Evolutionary conservation across 192 early-diverging fungal genomes (phyloP), one percentile per base, ranked within the genome.

Genomic region (Pilaira anomala): DNA sequence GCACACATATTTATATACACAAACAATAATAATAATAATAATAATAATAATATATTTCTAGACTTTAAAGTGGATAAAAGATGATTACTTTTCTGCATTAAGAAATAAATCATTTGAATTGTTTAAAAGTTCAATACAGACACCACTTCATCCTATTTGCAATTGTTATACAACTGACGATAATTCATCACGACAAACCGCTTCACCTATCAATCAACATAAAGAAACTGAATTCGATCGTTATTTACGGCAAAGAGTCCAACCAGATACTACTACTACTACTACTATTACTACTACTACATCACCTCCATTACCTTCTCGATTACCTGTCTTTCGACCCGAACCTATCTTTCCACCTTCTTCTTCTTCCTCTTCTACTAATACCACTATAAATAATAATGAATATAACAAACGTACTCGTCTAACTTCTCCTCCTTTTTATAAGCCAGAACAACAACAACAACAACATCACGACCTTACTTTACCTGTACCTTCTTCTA

Each of bases 11-110:
- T 12, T 11, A n/a, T n/a, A 26, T n/a, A 26, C 42, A 26, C 5
- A 26, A 55, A 3, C 42, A 24, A 39, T 40, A 57, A 22, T 41
- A 33, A 18, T 41, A 40, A 14, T 39, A 49, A 21, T 50, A 22
- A 22, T 59, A 46, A 33, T 13, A 9, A 40, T 48, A 13, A 25
- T 16, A 41, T 26, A 18, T 46, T 22, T 13, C 6, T 49, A 67
- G 66, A 68, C 66, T 14, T 8, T 68, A 18, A 60, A 61, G 40
- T 68, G 59, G 59, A 39, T 28, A 21, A 68, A 68, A 41, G 28
- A 57, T 12, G 66, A 68, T 5, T 68, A 59, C 40, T 61, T 60
- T 19, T 21, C 29, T 22, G 66, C 66, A n/a, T 26, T 68, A 9
- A 57, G 36, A 60, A 51, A 48, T 21, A 45, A 49, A 39, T 44